Evolutionary conservation across 2,329 filamentous ascomycete genomes (phyloP).

Genomic region (Pestalotiopsis sp.): DNA sequence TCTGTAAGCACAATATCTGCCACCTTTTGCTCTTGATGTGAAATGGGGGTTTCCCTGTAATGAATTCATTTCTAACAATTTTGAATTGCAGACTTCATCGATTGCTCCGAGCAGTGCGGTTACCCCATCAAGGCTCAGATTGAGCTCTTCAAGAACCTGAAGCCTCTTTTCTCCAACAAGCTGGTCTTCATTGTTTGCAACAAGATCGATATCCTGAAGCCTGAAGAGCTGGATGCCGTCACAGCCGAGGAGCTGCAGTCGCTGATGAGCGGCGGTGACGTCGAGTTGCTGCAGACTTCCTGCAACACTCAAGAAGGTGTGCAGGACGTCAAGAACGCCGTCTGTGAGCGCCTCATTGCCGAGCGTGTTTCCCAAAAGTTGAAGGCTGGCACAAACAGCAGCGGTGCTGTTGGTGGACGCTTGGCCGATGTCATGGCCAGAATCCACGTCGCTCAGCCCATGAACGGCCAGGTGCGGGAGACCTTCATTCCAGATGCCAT

Average conservation of each 20-base stretch:
- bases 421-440: conserved; percentile 88
- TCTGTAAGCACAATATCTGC: conserved; percentile 47
- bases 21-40: not conserved
- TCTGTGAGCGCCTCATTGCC: conserved; percentile 89
- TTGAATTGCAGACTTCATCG: conserved; percentile 73
- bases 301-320: conserved; percentile 95
- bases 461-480: conserved; percentile 77
- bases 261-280: conserved; percentile 83
- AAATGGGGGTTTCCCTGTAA: not conserved
- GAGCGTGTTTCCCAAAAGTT: conserved; percentile 95
- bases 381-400: conserved; percentile 82
- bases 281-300: conserved; percentile 90
- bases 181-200: conserved; percentile 96
- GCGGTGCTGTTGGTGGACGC: conserved; percentile 76
- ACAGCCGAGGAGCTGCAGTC: conserved; percentile 77
- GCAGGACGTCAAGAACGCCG: conserved; percentile 91
- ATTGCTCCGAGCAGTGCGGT: conserved; percentile 68
- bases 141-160: conserved; percentile 93
- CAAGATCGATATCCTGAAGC: conserved; percentile 92
- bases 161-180: conserved; percentile 96
- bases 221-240: conserved; percentile 82
- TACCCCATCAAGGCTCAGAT: conserved; percentile 94
- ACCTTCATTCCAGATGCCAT: conserved; percentile 86
- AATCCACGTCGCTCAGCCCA: conserved; percentile 95
- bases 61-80: not conserved